Evolutionary conservation across 805 yeast genomes (phyloP).

Genomic region (Candida insectalens): DNA sequence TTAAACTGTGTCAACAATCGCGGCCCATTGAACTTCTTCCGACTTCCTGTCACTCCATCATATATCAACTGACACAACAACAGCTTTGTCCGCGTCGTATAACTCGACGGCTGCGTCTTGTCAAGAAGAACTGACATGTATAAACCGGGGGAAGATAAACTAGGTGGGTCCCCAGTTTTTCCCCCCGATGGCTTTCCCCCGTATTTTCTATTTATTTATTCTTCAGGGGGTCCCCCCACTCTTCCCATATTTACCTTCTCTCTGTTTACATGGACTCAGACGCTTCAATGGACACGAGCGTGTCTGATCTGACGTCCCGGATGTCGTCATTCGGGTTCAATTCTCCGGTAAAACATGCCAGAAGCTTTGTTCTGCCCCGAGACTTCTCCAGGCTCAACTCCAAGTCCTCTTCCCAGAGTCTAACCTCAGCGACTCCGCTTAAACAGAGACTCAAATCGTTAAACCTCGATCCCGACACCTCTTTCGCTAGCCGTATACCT

Average conservation of each 20-base stretch:
- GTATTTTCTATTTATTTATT: not conserved
- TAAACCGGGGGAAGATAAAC: not conserved
- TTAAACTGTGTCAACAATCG: slow-evolving; percentile 10
- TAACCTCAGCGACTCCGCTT: slow-evolving; percentile 3
- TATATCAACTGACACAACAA: slow-evolving; percentile 22
- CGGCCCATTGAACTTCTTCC: slow-evolving; percentile 7
- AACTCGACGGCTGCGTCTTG: slow-evolving; percentile 11
- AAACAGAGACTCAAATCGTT: slow-evolving; percentile 9
- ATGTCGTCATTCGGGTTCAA: slow-evolving; percentile 6
- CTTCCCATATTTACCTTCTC: not conserved
- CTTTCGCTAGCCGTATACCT: slow-evolving; percentile 17
- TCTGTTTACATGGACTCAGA: not conserved
- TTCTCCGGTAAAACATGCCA: not conserved
- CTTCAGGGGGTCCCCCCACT: slow-evolving; percentile 1
- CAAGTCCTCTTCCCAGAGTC: not conserved
- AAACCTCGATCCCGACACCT: slow-evolving; percentile 10
- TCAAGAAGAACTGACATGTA: slow-evolving; percentile 4
- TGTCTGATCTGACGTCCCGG: slow-evolving; percentile 7
- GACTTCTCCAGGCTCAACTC: not conserved
- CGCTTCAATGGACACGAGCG: slow-evolving; percentile 4
- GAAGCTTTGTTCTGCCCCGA: not conserved
- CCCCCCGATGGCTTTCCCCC: not conserved
- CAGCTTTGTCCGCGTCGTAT: slow-evolving; percentile 21
- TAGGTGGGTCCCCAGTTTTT: not conserved
- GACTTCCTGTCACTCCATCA: slow-evolving; percentile 10